Evolutionary conservation across 2,329 filamentous ascomycete species (phyloP), one percentile per base, ranked within the genome.

Genomic region (Hypoxylon sp.): DNA sequence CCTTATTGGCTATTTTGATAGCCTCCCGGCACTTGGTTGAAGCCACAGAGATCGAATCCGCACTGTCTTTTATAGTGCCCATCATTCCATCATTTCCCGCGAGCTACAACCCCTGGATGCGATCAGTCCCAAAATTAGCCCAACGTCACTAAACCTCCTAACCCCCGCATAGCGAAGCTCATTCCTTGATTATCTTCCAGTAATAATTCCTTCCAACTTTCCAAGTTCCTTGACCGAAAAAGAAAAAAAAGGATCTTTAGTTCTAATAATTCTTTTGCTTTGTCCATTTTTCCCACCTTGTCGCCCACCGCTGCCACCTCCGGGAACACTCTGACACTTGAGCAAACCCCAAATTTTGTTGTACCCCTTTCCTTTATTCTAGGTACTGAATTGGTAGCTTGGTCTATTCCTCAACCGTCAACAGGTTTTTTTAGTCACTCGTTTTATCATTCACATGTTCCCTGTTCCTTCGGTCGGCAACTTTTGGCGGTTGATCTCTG

Each of bases 131-230:
- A 57, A 50, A 54, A 47, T 47, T 57, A 54, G 53, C 29, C 37
- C 30, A 48, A 51, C 32, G 40, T 51, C 49, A 53, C 43, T 53
- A 53, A 57, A 54, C 41, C 50, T 51, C 45, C 46, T 57, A 57
- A 51, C 32, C 50, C 54, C 54, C 54, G 45, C 50, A 44, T 55
- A 20, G 44, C 41, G 32, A 30, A 50, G 31, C 21, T 53, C 40
- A 42, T 37, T 42, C 30, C 40, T 27, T 49, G 29, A 30, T 43
- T 47, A 31, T 26, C 30, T 42, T 34, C 26, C 31, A 38, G 46
- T n/a, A n/a, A n/a, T n/a, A n/a, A n/a, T n/a, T n/a, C n/a, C n/a
- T n/a, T n/a, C n/a, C n/a, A n/a, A n/a, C n/a, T n/a, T 27, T 45
- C 27, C 30, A 40, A 49, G 13, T 36, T 55, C n/a, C n/a, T 44